Conservation (phyloP, 768 basidiomycete species). For the Chalciporus piperatus region DNA sequence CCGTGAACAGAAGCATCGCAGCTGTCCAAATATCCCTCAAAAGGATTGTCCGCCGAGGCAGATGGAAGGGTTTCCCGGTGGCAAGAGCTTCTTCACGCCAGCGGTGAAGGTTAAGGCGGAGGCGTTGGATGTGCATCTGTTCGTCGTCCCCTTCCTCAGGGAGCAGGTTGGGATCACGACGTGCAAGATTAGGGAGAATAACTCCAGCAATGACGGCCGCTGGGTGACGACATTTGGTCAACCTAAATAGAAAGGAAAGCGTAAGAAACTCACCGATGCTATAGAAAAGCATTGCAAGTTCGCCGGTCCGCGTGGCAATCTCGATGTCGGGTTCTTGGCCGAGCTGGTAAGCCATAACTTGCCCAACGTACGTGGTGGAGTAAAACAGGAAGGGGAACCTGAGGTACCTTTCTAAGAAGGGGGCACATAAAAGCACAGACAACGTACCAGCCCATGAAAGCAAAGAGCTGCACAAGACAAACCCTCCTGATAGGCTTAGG, state of each 20-base stretch:
- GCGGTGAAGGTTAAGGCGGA: slow-evolving; percentile 66
- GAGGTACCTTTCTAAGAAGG: slow-evolving; percentile 8
- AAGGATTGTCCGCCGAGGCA: slow-evolving; percentile 89
- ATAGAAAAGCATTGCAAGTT: slow-evolving; percentile 86
- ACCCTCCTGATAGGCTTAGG: slow-evolving; percentile 85
- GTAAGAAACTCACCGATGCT: slow-evolving; percentile 63
- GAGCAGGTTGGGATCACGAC: slow-evolving; percentile 78
- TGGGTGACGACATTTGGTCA: slow-evolving; percentile 28
- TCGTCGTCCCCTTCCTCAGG: slow-evolving; percentile 65
- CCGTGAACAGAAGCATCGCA: slow-evolving; percentile 74
- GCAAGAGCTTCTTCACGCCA: slow-evolving; percentile 86
- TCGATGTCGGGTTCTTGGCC: slow-evolving; percentile 76
- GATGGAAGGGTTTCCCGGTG: slow-evolving; percentile 66
- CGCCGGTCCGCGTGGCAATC: slow-evolving; percentile 79
- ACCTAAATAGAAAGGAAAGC: neutral
- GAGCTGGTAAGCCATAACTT: slow-evolving; percentile 85
- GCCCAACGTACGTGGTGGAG: slow-evolving; percentile 90
- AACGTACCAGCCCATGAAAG: slow-evolving; percentile 92
- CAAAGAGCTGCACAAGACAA: slow-evolving; percentile 90
- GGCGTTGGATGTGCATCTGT: slow-evolving; percentile 67
- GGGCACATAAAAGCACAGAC: neutral
- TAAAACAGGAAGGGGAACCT: slow-evolving; percentile 98
- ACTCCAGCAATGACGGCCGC: slow-evolving; percentile 85
- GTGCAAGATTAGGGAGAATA: slow-evolving; percentile 75
- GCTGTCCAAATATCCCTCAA: slow-evolving; percentile 93